Percentiles rank a stretch among this genome's conserved stretches.
These are phyloP conservation scores for Heteromeles arbutifolia DNA, from an alignment of 306 rosid genomes.

Conservation along the genomic window DNA sequence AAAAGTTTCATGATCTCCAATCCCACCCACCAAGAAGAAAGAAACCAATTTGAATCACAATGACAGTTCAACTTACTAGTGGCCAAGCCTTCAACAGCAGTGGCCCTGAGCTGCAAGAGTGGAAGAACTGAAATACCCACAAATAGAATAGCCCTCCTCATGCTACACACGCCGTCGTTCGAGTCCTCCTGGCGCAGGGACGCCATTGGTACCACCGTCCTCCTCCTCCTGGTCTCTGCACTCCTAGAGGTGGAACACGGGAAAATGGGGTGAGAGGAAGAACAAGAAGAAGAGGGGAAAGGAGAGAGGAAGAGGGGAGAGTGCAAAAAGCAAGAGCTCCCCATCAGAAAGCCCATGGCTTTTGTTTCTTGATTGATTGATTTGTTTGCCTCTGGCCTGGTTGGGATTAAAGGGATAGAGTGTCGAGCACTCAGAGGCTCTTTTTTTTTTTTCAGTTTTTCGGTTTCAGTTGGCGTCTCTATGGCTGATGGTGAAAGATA, in stretches of 20 bases:
- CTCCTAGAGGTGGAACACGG: conserved; percentile 15
- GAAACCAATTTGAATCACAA: background rate
- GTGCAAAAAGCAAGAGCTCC: conserved; percentile 39
- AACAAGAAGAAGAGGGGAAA: conserved; percentile 26
- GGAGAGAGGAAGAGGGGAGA: conserved; percentile 36
- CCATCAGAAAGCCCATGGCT: conserved; percentile 38
- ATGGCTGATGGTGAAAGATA: background rate
- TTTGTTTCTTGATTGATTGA: background rate
- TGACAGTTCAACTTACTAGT: conserved; percentile 27
- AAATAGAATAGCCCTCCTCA: conserved; percentile 49
- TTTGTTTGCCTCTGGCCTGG: background rate
- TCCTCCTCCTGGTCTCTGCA: conserved; percentile 29
- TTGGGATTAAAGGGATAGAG: conserved; percentile 1
- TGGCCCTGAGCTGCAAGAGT: conserved; percentile 44
- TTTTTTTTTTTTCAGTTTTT: background rate
- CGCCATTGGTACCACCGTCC: conserved; percentile 24
- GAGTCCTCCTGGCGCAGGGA: conserved; percentile 23
- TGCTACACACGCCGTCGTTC: conserved; percentile 17
- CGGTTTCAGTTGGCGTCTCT: background rate
- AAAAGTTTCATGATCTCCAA: background rate
- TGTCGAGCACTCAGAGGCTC: background rate
- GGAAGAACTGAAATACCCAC: conserved; percentile 70
- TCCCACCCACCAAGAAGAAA: background rate
- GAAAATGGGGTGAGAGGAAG: conserved; percentile 21
- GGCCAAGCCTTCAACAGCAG: conserved; percentile 43